These are phyloP conservation scores for Aegilops tauschii DNA, from an alignment of 176 grass and related monocot genomes.

Conservation along the genomic window DNA sequence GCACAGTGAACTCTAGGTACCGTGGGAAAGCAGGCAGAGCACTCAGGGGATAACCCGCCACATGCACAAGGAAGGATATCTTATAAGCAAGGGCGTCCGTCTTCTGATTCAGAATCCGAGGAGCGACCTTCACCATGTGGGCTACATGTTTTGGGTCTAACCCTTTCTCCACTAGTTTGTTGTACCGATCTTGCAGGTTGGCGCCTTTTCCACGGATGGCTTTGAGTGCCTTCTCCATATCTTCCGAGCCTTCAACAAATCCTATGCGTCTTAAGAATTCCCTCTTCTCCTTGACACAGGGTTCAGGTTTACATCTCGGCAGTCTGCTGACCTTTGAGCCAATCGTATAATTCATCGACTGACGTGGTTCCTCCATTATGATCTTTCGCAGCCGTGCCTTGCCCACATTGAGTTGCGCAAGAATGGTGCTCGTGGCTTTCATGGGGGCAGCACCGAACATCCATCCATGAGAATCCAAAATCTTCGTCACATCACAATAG, in stretches of 20 bases:
- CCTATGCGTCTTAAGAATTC: slow-evolving; percentile 47
- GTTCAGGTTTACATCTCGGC: slow-evolving; percentile 14
- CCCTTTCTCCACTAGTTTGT: slow-evolving; percentile 47
- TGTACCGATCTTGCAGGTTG: slow-evolving; percentile 46
- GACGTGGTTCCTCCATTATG: slow-evolving; percentile 46
- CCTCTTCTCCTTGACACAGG: slow-evolving; percentile 34
- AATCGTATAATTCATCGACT: slow-evolving; percentile 35
- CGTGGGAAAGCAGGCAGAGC: background rate
- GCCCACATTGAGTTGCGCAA: slow-evolving; percentile 30
- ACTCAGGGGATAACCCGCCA: slow-evolving; percentile 44
- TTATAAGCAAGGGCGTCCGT: slow-evolving; percentile 44
- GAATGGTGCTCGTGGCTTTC: slow-evolving; percentile 39
- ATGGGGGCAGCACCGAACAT: slow-evolving; percentile 32
- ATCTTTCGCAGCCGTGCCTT: slow-evolving; percentile 41
- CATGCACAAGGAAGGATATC: slow-evolving; percentile 47
- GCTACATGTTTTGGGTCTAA: slow-evolving; percentile 37
- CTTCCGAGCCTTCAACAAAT: slow-evolving; percentile 42
- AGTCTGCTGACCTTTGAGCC: slow-evolving; percentile 41
- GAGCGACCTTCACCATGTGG: slow-evolving; percentile 40
- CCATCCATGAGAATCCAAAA: slow-evolving; percentile 36
- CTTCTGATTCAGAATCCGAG: slow-evolving; percentile 58
- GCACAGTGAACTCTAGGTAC: slow-evolving; percentile 41
- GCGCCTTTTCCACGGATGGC: slow-evolving; percentile 49
- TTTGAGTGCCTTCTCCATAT: slow-evolving; percentile 51
- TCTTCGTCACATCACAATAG: slow-evolving; percentile 36